Base-by-base conservation (phyloP, 345 rosid species). In the Linum tenue region DNA sequence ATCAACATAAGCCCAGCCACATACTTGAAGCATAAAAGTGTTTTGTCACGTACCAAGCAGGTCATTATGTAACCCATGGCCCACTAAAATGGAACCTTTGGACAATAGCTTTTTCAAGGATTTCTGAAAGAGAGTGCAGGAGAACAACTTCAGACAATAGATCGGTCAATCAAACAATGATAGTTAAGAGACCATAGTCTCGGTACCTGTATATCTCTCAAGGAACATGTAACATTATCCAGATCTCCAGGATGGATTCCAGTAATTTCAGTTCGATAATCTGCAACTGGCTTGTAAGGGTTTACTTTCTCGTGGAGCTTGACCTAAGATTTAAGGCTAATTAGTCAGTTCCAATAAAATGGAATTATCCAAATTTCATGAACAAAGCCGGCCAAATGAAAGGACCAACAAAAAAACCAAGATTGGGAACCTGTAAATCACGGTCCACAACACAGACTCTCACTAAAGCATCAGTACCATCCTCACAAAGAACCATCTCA, bases 401-500 rank as follows among this genome's bases (percentile, higher is more conserved):
- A 53, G 31, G 31, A 17, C 37, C 8, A 51, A 61, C 1, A 22
- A 22, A 22, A n/a, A 22, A 37, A 44, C 55, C 51, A 48, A 15
- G 35, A 57, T 5, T 57, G 44, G 57, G 35, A 82, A 88, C 98
- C 87, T 86, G 75, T 68, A 94, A 75, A 67, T 83, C 72, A 53
- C 78, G 87, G 82, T 86, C 86, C 22, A 94, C 96, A 1, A 82
- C 89, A 56, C 83, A 90, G 35, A 86, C 88, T 69, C 75, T 83
- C 72, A 90, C 99, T 44, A 91, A 75, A 69, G 89, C 97, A 67
- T 94, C 96, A 37, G 82, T 86, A 39, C 99, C 96, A 84, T 90
- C 97, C 62, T 85, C 81, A 78, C 95, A 90, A 4, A 81, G 87
- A 78, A 94, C 99, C 99, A 94, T 94, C 87, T 90, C 99, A 81